These are phyloP conservation scores for Paramarasmius palmivorus DNA, from an alignment of 1,284 basidiomycete species.

Conservation along the genomic window DNA sequence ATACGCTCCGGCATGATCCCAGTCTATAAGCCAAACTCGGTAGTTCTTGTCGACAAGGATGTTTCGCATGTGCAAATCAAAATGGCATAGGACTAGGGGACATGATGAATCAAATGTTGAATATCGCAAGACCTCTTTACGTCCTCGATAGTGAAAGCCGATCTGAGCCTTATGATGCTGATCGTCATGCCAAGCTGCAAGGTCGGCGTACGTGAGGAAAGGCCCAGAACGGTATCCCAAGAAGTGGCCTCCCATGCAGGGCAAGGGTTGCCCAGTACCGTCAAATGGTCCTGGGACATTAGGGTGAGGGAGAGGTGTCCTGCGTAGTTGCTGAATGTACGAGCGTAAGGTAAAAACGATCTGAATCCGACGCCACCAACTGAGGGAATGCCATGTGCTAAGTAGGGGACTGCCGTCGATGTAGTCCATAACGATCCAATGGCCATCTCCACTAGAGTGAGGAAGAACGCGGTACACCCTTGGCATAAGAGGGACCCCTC, in stretches of 20 bases:
- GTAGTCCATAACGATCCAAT: too few species aligned
- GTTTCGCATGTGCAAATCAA: conserved; percentile 22
- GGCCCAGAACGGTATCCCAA: conserved; percentile 22
- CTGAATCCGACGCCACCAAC: conserved; percentile 5
- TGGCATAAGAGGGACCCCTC: too few species aligned
- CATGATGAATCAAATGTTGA: conserved; percentile 18
- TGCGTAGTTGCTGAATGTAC: conserved; percentile 22
- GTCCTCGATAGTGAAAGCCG: background rate
- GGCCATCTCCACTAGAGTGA: too few species aligned
- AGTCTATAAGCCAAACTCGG: conserved; percentile 23
- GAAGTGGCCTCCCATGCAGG: conserved; percentile 22
- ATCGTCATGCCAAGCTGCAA: conserved; percentile 23
- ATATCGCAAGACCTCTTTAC: conserved; percentile 4
- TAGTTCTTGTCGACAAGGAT: conserved; percentile 20
- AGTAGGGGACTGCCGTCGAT: background rate
- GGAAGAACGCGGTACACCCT: too few species aligned
- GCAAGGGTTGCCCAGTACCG: conserved; percentile 13
- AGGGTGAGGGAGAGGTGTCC: conserved; percentile 14
- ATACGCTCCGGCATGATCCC: conserved; percentile 22
- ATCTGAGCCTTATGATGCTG: conserved; percentile 2
- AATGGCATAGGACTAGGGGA: conserved; percentile 24
- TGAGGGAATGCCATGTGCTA: background rate
- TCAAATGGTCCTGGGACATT: too few species aligned
- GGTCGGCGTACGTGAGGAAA: conserved; percentile 24
- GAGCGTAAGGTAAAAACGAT: conserved; percentile 15